phyloP scores from a whole-genome alignment of 495 filamentous ascomycete species.

The Sordaria brevicollis region DNA sequence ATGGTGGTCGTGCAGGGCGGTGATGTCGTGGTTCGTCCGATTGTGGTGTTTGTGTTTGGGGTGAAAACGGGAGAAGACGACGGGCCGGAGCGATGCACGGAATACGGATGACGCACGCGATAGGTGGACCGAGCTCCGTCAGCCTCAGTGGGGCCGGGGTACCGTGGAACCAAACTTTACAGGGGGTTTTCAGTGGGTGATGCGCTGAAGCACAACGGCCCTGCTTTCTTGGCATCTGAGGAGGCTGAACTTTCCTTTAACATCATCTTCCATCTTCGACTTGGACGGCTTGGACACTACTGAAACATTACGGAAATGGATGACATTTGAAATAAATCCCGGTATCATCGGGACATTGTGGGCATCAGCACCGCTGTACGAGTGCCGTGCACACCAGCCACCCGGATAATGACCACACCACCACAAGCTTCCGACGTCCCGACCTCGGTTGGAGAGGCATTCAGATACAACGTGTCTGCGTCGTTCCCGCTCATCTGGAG shows the following conservation, averaged over 20 bases:
- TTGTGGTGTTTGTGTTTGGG: not conserved
- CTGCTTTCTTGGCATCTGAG: not conserved
- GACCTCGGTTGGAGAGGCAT: too few relatives aligned
- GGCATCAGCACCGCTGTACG: too few relatives aligned
- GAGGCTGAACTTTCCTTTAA: not conserved
- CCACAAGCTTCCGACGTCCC: too few relatives aligned
- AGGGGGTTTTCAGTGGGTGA: not conserved
- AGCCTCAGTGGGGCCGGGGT: not conserved
- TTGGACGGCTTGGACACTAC: not conserved
- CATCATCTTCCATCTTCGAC: not conserved
- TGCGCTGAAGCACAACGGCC: not conserved
- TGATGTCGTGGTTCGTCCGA: not conserved
- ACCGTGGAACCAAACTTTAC: not conserved
- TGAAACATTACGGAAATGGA: too few relatives aligned
- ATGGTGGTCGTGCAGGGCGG: not conserved
- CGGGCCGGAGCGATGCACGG: not conserved
- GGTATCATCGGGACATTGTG: too few relatives aligned
- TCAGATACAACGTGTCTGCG: too few relatives aligned
- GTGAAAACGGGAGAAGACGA: not conserved
- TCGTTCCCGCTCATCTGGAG: too few relatives aligned
- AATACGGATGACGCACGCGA: not conserved
- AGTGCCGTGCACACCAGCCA: too few relatives aligned
- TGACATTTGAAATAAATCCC: too few relatives aligned
- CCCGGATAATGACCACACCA: too few relatives aligned
- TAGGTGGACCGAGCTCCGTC: not conserved